phyloP scores from a whole-genome alignment of 2,329 filamentous ascomycete species.

The Epichloe bromicola region DNA sequence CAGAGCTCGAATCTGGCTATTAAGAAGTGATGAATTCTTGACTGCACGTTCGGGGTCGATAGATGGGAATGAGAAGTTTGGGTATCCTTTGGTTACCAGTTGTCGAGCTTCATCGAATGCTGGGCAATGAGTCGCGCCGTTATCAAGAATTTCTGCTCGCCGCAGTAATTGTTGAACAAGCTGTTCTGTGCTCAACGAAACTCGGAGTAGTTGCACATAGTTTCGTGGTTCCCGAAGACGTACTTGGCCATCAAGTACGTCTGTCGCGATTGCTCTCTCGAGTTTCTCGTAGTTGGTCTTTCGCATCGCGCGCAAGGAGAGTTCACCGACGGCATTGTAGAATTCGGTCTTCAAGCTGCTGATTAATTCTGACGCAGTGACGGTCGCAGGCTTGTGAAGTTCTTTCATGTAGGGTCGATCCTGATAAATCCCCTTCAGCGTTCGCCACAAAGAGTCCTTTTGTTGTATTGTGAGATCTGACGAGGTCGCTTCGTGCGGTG shows the following conservation, averaged over 20 bases:
- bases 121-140: constrained; percentile 11
- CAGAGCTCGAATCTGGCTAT: constrained; percentile 18
- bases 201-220: constrained; percentile 15
- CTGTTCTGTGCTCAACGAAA: constrained; percentile 13
- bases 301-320: constrained; percentile 10
- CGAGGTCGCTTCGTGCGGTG: constrained; percentile 5
- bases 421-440: constrained; percentile 17
- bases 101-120: constrained; percentile 17
- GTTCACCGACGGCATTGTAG: constrained; percentile 15
- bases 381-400: constrained; percentile 17
- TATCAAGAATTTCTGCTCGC: constrained; percentile 14
- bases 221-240: constrained; percentile 13
- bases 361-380: constrained; percentile 16
- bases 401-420: constrained; percentile 25
- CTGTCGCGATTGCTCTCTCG: constrained; percentile 16
- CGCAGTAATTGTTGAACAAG: constrained; percentile 19
- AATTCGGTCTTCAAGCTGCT: constrained; percentile 15
- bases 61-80: constrained; percentile 16
- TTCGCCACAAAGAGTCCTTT: constrained; percentile 20
- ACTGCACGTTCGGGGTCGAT: constrained; percentile 15
- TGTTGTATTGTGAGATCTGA: constrained; percentile 14
- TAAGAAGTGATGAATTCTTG: constrained; percentile 15
- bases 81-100: constrained; percentile 9
- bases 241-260: constrained; percentile 14
- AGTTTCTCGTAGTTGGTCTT: constrained; percentile 18